Evolutionary conservation across 768 basidiomycete species (phyloP), one percentile per base, ranked within the genome.

Genomic region (Kwoniella botswanensis): DNA sequence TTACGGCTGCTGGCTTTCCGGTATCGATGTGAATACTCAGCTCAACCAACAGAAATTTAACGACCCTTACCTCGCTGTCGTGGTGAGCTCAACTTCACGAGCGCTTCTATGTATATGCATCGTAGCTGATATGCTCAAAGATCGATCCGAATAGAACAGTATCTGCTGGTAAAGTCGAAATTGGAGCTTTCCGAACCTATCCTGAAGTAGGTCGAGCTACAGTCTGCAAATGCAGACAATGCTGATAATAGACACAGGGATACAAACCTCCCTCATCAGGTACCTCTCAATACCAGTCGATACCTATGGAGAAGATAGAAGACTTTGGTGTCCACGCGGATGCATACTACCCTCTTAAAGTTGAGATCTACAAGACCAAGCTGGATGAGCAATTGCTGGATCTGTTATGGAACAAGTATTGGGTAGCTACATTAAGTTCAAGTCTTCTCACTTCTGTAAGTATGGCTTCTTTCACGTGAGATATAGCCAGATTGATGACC

Each of bases 291-390:
- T 98, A 98, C 78, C 96, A 99, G 82, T 94, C 92, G 59, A 98
- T 98, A 76, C 97, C 97, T 0, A 87, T 97, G 50, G 90, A 88
- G 86, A 99, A 99, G 86, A 95, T 99, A 70, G 97, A 98, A 84
- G 97, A 99, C 82, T 99, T 99, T 80, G 97, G 97, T 83, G 97
- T 98, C 4, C 97, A 99, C 79, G 94, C 96, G 43, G 92, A 93
- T 79, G 90, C 93, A 71, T 99, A 99, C 82, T 99, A 99, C 82
- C 92, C 89, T 24, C 87, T 99, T 15, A 94, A 96, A 42, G 91
- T 99, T 18, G 90, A 94, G 81, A 91, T 98, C 63, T 99, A 97
- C 89, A 98, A 97, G 84, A 92, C 91, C 26, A 90, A 88, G 70
- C 85, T 95, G 61, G 97, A 99, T 82, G 90, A 89, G 41, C 90